Evolutionary conservation across 805 yeast species (phyloP).

Genomic region (Lipomyces kockii): DNA sequence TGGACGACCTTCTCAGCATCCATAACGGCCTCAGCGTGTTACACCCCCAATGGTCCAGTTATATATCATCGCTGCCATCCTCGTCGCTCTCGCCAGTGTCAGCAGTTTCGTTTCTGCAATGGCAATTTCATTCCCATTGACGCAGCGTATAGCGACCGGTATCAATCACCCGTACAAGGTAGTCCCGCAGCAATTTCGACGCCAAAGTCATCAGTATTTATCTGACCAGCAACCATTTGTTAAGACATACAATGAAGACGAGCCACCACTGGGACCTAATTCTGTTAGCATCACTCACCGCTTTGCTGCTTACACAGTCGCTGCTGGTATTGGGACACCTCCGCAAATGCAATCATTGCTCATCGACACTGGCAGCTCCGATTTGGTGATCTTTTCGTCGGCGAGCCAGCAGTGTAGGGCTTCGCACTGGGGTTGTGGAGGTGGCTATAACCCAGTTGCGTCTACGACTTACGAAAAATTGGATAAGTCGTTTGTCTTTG

Average conservation of each 20-base stretch:
- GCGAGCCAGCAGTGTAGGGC: constrained; percentile 24
- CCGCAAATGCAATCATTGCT: constrained; percentile 32
- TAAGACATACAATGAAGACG: neutral
- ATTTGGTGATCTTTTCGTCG: constrained; percentile 25
- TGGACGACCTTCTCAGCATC: neutral
- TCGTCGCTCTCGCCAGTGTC: neutral
- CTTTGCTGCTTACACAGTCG: constrained; percentile 28
- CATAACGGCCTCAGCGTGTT: neutral
- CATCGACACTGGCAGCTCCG: constrained; percentile 32
- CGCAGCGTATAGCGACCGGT: neutral
- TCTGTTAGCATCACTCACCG: constrained; percentile 3
- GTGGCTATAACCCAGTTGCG: constrained; percentile 28
- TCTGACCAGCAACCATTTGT: neutral
- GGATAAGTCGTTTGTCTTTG: constrained; percentile 19
- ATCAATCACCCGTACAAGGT: constrained; percentile 8
- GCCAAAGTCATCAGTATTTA: neutral
- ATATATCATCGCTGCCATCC: neutral
- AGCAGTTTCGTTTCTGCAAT: neutral
- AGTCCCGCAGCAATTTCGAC: neutral
- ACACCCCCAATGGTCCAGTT: neutral
- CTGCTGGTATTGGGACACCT: constrained; percentile 32
- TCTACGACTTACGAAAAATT: constrained; percentile 18
- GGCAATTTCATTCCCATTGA: constrained; percentile 7
- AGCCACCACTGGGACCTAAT: neutral
- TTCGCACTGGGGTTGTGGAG: constrained; percentile 30